Evolutionary conservation across 768 basidiomycete species (phyloP), one percentile per base, ranked within the genome.

Genomic region (Mycena crocata): DNA sequence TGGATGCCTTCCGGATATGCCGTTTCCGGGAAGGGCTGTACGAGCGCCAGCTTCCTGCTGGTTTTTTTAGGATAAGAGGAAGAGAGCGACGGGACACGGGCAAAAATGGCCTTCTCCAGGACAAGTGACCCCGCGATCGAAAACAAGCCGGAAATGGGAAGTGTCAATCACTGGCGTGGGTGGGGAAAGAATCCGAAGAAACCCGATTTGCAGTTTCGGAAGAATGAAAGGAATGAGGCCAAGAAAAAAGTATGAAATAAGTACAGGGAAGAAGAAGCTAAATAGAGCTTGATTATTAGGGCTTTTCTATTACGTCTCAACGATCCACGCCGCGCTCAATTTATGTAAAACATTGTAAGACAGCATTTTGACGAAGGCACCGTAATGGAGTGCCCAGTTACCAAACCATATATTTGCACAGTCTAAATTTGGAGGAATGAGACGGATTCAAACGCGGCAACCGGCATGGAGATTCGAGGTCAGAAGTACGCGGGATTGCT

Each of bases 51-150:
- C 10, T 14, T 46, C 26, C 24, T 32, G 15, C 34, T 26, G 7
- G 44, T 31, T 26, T 28, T 21, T 10, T 17, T 30, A 42, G 30
- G 37, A 28, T 24, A 62, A 13, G 35, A 19, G 30, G 19, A 35
- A 51, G 42, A 31, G 26, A 35, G 50, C 50, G 19, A 37, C 1
- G 30, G 12, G 50, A 35, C 34, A 60, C 48, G 58, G 51, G 24
- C 61, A 44, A 28, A 35, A 52, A 15, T 54, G 50, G 21, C 48
- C 58, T 62, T 34, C 32, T 6, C 21, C 39, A 24, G n/a, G 49
- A 35, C 51, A 52, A 52, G 12, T 34, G 49, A 62, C 60, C 60
- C 34, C 10, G 59, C 15, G 59, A 61, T 49, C 60, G 35, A 32
- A 40, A 44, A 57, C 44, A 37, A 13, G 30, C 59, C 49, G 21